Evolutionary conservation across 2,329 filamentous ascomycete genomes (phyloP), one percentile per base, ranked within the genome.

Genomic region (Calonectria crousiana): DNA sequence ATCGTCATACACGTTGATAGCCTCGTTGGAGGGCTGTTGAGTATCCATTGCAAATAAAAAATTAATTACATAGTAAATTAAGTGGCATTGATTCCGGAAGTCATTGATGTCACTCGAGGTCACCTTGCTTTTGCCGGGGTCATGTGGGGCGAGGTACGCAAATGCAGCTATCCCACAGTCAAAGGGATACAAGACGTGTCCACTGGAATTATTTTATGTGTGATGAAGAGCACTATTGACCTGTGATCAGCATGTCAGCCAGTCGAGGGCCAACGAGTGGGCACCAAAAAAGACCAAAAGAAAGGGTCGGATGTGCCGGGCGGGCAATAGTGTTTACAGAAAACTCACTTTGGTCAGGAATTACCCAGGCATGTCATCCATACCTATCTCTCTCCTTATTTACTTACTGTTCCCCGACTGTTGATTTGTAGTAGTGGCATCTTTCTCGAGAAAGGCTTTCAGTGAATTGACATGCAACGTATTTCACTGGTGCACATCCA

Each of bases 231-330:
- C n/a, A n/a, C n/a, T 49, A 66, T 66, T 47, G 47, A 66, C 20
- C 49, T 30, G 20, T 20, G 34, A 26, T 67, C 72, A 74, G 47
- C 66, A 38, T 28, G 9, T 47, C 36, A 18, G 68, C 78, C 77
- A 76, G 77, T 77, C 77, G 72, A 79, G 77, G 74, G 69, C 52
- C 74, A 74, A 77, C 38, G 69, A 23, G 62, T 65, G 47, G 36
- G 38, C n/a, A 16, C 51, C 18, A 28, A 32, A 14, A 32, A 28
- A 16, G 26, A 30, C 3, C 3, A 32, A 32, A 28, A 32, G 23
- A 47, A 5, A 47, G 6, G 6, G 6, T 47, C 44, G 44, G 44
- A 47, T 47, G 11, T 23, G 20, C 44, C 44, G 44, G 44, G 44
- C 44, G 11, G 13, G 44, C 44, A 47, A 47, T 47, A 23, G 18